phyloP scores from a whole-genome alignment of 306 rosid genomes.

The Ziziphus jujuba region DNA sequence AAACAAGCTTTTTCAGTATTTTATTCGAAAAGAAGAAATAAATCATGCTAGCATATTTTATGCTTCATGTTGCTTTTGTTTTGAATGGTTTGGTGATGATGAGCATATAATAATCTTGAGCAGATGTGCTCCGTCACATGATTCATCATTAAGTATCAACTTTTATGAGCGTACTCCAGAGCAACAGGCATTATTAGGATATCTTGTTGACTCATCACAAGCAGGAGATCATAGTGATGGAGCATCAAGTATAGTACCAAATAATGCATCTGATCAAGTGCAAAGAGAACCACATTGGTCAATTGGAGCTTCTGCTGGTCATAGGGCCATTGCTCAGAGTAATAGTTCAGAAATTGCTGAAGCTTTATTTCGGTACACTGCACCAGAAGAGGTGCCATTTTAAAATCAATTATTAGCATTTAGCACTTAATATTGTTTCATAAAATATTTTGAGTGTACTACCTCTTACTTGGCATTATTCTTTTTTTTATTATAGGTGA shows the following conservation, averaged over 20 bases:
- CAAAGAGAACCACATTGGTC: conserved; percentile 74
- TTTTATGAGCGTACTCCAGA: conserved; percentile 87
- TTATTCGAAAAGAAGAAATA: conserved; percentile 8
- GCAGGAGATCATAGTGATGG: conserved; percentile 36
- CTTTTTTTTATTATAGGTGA: conserved; percentile 61
- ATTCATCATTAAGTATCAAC: conserved; percentile 72
- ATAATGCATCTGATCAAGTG: conserved; percentile 39
- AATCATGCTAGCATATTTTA: conserved; percentile 5
- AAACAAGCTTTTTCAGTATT: background rate
- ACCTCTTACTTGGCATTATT: background rate
- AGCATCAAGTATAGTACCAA: conserved; percentile 35
- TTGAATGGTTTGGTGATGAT: background rate
- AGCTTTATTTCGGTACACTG: conserved; percentile 78
- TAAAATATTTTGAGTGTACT: conserved; percentile 14
- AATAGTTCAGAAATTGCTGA: conserved; percentile 80
- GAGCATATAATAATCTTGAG: conserved; percentile 10
- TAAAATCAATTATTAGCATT: background rate
- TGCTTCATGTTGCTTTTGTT: conserved; percentile 8
- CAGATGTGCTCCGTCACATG: conserved; percentile 86
- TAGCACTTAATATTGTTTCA: background rate
- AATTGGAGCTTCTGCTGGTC: conserved; percentile 85
- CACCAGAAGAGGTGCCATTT: conserved; percentile 85
- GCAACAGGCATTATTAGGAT: conserved; percentile 83
- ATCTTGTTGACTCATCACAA: conserved; percentile 54
- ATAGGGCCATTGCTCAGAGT: conserved; percentile 91